A percentile compares a stretch with the other conserved stretches of the same genome.
Evolutionary conservation across 139 green algal genomes (phyloP).

Genomic region (Chlamydomonas sphaeroides): DNA sequence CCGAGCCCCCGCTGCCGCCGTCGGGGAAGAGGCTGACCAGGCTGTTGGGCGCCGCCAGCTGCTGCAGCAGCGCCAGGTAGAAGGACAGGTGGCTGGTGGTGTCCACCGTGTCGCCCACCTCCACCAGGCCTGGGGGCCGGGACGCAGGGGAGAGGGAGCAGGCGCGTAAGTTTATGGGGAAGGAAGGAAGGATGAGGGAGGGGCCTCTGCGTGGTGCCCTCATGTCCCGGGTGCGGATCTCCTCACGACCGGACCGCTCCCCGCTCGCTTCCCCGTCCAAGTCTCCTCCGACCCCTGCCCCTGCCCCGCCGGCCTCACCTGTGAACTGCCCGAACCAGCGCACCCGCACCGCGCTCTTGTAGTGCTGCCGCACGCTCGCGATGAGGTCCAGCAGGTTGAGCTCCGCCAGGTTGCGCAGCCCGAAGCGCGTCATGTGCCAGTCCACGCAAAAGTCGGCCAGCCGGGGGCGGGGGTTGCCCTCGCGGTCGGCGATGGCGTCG

Average conservation of each 20-base stretch:
- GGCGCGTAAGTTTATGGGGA: background rate
- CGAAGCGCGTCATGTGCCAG: constrained; percentile 73
- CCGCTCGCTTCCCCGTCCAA: too few species aligned
- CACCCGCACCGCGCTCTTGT: constrained; percentile 21
- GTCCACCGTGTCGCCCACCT: constrained; percentile 42
- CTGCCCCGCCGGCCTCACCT: constrained; percentile 5
- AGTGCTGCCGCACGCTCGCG: constrained; percentile 54
- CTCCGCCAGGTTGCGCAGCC: constrained; percentile 69
- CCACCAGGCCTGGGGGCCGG: constrained; percentile 36
- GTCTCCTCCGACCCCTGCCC: too few species aligned
- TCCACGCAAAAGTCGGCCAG: constrained; percentile 65
- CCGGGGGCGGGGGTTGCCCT: constrained; percentile 40
- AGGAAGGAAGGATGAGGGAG: too few species aligned
- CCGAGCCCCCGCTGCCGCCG: background rate
- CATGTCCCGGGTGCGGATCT: background rate
- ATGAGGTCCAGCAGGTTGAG: constrained; percentile 66
- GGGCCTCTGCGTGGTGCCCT: too few species aligned
- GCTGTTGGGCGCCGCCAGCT: constrained; percentile 26
- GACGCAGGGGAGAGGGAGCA: background rate
- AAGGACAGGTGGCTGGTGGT: constrained; percentile 46
- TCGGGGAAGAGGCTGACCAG: constrained; percentile 35
- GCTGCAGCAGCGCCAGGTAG: constrained; percentile 45
- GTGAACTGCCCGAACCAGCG: constrained; percentile 56
- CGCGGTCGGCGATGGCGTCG: constrained; percentile 48
- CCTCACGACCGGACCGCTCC: background rate